phyloP scores from a whole-genome alignment of 805 yeast genomes.

The Sugiyamaella boreocaroliniensis region DNA sequence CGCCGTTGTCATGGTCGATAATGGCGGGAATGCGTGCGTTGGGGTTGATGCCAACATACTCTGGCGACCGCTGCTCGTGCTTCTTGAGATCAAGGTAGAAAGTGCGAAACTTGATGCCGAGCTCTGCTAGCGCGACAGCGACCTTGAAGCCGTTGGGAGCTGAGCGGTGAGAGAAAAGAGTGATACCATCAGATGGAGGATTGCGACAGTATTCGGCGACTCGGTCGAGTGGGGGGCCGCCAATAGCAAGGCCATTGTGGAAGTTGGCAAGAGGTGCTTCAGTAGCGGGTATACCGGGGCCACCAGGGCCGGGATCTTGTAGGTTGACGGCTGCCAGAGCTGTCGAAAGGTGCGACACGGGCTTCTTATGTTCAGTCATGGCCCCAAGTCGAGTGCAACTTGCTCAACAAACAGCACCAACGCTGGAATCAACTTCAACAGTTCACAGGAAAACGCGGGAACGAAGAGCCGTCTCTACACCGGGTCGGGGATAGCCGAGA shows the following conservation, averaged over 20 bases:
- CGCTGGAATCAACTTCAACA: too few relatives aligned
- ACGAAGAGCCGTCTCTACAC: neutral
- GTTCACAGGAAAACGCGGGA: neutral
- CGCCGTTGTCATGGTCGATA: slow-evolving; percentile 77
- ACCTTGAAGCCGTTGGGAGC: slow-evolving; percentile 97
- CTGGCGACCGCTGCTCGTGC: slow-evolving; percentile 91
- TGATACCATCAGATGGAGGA: slow-evolving; percentile 75
- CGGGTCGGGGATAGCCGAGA: neutral
- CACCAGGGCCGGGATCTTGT: slow-evolving; percentile 8
- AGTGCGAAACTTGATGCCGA: slow-evolving; percentile 71
- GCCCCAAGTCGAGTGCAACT: neutral
- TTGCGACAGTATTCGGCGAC: slow-evolving; percentile 66
- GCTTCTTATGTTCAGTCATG: slow-evolving; percentile 15
- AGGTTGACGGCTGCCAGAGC: slow-evolving; percentile 28
- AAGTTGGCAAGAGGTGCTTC: slow-evolving; percentile 4
- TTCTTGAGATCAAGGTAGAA: slow-evolving; percentile 76
- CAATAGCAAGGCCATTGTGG: neutral
- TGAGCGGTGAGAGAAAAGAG: slow-evolving; percentile 69
- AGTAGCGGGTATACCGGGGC: neutral
- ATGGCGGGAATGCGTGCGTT: slow-evolving; percentile 94
- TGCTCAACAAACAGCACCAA: too few relatives aligned
- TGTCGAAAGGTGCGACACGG: slow-evolving; percentile 27
- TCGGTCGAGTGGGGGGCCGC: slow-evolving; percentile 31
- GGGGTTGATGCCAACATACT: slow-evolving; percentile 88
- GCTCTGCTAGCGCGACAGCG: slow-evolving; percentile 80